Evolutionary conservation across 2,329 filamentous ascomycete genomes (phyloP), one percentile per base, ranked within the genome.

Genomic region (Aspergillus tamarii): DNA sequence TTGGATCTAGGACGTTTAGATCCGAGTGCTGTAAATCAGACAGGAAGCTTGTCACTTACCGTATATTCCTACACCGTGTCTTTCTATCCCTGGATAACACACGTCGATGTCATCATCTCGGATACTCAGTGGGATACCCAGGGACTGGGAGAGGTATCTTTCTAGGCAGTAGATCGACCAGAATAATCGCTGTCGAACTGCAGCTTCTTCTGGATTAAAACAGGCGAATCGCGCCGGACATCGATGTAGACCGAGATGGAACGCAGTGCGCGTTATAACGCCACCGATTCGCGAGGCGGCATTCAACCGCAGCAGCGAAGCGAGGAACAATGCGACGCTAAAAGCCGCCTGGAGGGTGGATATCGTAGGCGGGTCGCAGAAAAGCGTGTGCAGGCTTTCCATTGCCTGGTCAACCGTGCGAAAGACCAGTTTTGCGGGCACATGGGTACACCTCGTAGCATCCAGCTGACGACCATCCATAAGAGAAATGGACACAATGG

Each of bases 71-170:
- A 57, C 36, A 14, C 66, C 63, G 64, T 87, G 85, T 2, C 71
- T 72, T 67, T 87, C 85, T 3, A 81, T 72, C 0, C 80, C 80
- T 0, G 82, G 83, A 61, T 84, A 84, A 65, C 86, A 88, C 1
- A 88, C 85, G 66, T 88, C 86, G 7, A 87, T 73, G 61, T 88
- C 85, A 50, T 87, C 83, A 64, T 88, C 85, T 57, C 82, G 81
- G 12, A 88, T 83, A 23, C 83, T 82, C 0, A 87, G 74, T 0
- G 86, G 86, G 0, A 87, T 75, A 0, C 86, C 85, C 2, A 88
- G 79, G 0, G 84, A 84, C 54, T 88, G 85, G 10, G 83, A 86
- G 0, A 88, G 76, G 61, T 85, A 83, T 53, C 85, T 78, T 50
- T 88, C 86, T 0, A 87, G 72, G 19, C 78, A 82, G 56, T 87